phyloP scores from a whole-genome alignment of 2,329 filamentous ascomycete genomes.

The Elsinoe perseae region DNA sequence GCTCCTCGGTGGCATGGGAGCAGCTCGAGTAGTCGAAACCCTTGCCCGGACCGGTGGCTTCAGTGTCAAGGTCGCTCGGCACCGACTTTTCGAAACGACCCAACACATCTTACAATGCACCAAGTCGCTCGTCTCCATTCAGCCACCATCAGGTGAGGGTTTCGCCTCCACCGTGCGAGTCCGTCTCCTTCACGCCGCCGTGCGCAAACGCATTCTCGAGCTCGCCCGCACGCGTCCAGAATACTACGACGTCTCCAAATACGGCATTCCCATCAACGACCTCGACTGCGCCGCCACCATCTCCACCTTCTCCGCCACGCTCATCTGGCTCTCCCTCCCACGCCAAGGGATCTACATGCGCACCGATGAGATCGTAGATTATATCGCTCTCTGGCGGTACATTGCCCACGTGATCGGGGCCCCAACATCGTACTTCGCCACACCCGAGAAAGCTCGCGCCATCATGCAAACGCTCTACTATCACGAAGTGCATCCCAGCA shows the following conservation, averaged over 20 bases:
- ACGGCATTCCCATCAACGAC: slow-evolving; percentile 65
- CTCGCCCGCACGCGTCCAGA: slow-evolving; percentile 48
- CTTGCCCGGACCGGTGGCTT: slow-evolving; percentile 69
- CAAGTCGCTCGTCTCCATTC: slow-evolving; percentile 54
- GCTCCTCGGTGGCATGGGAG: slow-evolving; percentile 62
- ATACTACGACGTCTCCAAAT: slow-evolving; percentile 54
- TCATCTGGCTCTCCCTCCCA: slow-evolving; percentile 63
- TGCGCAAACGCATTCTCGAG: slow-evolving; percentile 56
- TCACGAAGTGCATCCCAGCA: slow-evolving; percentile 58
- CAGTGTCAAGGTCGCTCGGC: slow-evolving; percentile 56
- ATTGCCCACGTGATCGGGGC: slow-evolving; percentile 64
- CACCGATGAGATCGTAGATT: slow-evolving; percentile 57
- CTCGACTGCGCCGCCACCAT: slow-evolving; percentile 68
- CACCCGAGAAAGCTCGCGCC: slow-evolving; percentile 47
- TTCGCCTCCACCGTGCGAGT: slow-evolving; percentile 59
- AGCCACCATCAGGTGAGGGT: slow-evolving; percentile 57
- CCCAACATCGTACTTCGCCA: slow-evolving; percentile 54
- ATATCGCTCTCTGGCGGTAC: slow-evolving; percentile 68
- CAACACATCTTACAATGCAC: slow-evolving; percentile 70
- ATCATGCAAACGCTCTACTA: slow-evolving; percentile 62
- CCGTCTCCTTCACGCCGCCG: slow-evolving; percentile 59
- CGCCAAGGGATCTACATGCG: slow-evolving; percentile 63
- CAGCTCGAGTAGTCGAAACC: slow-evolving; percentile 65
- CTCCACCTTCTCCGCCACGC: slow-evolving; percentile 57
- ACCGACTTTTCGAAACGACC: slow-evolving; percentile 63